These are phyloP conservation scores for Backusella mclennaniae DNA, from an alignment of 192 early-diverging fungal species.

Conservation along the genomic window DNA sequence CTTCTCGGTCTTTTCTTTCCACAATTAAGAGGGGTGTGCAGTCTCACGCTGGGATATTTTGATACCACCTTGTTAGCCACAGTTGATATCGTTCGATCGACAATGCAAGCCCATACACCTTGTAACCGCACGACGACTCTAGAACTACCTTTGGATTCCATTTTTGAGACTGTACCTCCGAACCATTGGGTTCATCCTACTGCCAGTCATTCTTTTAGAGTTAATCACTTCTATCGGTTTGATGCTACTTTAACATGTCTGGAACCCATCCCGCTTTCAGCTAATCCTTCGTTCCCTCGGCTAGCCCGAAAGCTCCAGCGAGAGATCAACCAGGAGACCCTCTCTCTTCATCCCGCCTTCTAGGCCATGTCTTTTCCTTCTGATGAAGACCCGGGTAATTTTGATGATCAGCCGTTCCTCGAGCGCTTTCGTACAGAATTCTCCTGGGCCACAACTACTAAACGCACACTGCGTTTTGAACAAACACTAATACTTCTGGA, in stretches of 20 bases:
- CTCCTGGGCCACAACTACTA: too few relatives aligned
- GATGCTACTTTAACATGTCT: background rate
- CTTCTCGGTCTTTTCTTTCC: background rate
- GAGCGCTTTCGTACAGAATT: too few relatives aligned
- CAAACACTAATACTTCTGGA: too few relatives aligned
- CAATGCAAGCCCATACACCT: background rate
- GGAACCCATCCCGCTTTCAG: background rate
- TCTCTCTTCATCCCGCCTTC: too few relatives aligned
- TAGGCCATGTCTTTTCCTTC: too few relatives aligned
- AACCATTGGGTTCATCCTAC: background rate
- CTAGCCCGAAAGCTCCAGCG: background rate
- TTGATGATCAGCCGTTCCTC: too few relatives aligned
- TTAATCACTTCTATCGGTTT: background rate
- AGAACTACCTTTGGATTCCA: background rate
- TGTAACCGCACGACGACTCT: background rate
- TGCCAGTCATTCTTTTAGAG: background rate
- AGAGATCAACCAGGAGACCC: background rate
- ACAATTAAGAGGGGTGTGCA: background rate
- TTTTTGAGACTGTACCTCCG: background rate
- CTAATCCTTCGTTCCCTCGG: background rate
- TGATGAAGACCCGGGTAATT: too few relatives aligned
- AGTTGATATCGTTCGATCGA: background rate
- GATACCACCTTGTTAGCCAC: background rate
- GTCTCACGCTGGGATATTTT: background rate
- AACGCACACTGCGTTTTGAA: too few relatives aligned